A percentile compares a stretch with the other conserved stretches of the same genome.
These are phyloP conservation scores for sorghum (Sorghum bicolor) DNA, from an alignment of 176 grass and related monocot genomes.

Conservation along the genomic window DNA sequence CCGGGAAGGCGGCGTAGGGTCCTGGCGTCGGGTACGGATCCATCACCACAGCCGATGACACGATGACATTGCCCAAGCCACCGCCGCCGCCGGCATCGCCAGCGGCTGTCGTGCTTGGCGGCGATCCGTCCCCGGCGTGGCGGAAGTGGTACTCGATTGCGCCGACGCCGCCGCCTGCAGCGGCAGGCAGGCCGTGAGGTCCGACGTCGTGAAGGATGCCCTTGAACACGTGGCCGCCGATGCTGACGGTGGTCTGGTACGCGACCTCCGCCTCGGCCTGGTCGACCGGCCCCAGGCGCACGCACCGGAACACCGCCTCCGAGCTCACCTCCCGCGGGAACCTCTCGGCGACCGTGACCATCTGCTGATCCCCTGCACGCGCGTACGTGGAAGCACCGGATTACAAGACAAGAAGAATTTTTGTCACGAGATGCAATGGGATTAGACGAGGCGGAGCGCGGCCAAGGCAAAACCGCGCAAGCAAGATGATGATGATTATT, in stretches of 20 bases:
- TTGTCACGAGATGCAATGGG: neutral
- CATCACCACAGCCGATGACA: conserved; percentile 75
- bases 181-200: conserved; percentile 21
- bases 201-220: conserved; percentile 91
- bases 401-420: neutral
- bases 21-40: conserved; percentile 85
- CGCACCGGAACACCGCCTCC: conserved; percentile 84
- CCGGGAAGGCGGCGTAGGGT: conserved; percentile 44
- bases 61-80: conserved; percentile 23
- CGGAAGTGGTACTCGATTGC: conserved; percentile 46
- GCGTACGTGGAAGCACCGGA: neutral
- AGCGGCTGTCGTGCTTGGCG: conserved; percentile 34
- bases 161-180: neutral
- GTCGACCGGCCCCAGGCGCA: conserved; percentile 66
- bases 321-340: conserved; percentile 85
- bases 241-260: conserved; percentile 80
- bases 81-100: conserved; percentile 27
- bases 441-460: neutral
- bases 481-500: neutral
- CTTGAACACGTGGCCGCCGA: conserved; percentile 91
- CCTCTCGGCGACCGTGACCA: conserved; percentile 46
- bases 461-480: neutral
- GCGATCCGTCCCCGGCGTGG: conserved; percentile 45
- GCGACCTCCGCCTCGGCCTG: conserved; percentile 75
- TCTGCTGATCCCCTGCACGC: conserved; percentile 44